Conservation (phyloP, 306 rosid genomes). For the Pterocarpus santalinus region DNA sequence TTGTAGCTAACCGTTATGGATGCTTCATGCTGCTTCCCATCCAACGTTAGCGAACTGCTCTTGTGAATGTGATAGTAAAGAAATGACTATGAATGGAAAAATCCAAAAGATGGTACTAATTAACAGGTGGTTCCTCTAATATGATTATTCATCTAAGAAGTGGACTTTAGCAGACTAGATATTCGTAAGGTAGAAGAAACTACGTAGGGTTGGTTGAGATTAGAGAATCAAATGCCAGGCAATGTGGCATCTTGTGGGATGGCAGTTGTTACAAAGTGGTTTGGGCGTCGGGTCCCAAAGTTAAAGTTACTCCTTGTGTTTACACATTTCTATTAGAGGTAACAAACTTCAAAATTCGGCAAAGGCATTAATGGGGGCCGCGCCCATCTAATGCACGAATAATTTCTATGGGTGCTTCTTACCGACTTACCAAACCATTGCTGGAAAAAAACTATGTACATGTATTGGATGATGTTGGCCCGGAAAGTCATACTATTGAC, state of each 20-base stretch:
- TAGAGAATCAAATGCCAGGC: conserved; percentile 46
- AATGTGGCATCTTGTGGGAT: conserved; percentile 42
- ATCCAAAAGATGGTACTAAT: background rate
- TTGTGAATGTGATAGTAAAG: conserved; percentile 1
- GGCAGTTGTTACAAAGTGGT: conserved; percentile 50
- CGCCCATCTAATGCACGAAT: conserved; percentile 27
- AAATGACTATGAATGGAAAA: conserved; percentile 5
- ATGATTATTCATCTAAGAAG: background rate
- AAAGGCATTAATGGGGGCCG: conserved; percentile 38
- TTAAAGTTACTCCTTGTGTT: conserved; percentile 34
- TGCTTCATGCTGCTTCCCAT: conserved; percentile 21
- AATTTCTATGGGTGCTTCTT: conserved; percentile 45
- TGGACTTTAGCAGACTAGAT: background rate
- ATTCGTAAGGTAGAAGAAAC: conserved; percentile 39
- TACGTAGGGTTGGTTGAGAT: conserved; percentile 35
- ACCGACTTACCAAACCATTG: conserved; percentile 31
- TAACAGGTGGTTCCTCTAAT: background rate
- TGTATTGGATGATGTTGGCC: background rate
- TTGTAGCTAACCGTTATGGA: conserved; percentile 36
- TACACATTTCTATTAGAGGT: conserved; percentile 42
- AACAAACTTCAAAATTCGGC: conserved; percentile 49
- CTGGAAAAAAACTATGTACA: background rate
- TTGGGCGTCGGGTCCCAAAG: conserved; percentile 42
- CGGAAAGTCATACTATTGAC: background rate
- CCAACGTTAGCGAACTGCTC: background rate